Conservation (phyloP, 805 yeast genomes). For the Saccharomycopsis capsularis region DNA sequence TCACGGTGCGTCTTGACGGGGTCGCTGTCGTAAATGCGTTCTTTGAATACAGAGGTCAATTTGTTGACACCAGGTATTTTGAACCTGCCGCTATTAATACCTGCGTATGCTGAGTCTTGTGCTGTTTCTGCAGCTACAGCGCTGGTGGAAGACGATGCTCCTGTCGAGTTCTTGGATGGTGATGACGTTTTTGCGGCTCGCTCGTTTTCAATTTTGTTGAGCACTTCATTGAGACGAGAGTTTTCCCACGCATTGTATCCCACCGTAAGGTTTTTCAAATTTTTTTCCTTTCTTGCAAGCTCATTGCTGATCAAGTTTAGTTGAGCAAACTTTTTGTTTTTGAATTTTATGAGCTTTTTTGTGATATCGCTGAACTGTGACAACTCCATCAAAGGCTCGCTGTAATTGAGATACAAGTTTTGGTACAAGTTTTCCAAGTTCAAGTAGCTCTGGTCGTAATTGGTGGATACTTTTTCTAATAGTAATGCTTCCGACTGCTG, state of each 20-base stretch:
- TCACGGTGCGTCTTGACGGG: constrained; percentile 21
- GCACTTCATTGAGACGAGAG: constrained; percentile 9
- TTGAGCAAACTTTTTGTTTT: constrained; percentile 17
- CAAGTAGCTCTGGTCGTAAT: constrained; percentile 19
- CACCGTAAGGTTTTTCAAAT: constrained; percentile 15
- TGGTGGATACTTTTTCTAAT: constrained; percentile 20
- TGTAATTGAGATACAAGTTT: constrained; percentile 12
- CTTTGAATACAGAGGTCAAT: constrained; percentile 20
- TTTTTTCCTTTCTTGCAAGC: constrained; percentile 14
- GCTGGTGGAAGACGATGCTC: background rate
- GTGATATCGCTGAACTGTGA: constrained; percentile 20
- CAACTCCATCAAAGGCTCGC: constrained; percentile 21
- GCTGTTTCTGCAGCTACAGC: background rate
- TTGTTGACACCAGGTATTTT: constrained; percentile 21
- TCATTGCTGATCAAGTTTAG: constrained; percentile 12
- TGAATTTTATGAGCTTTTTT: constrained; percentile 20
- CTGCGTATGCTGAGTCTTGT: background rate
- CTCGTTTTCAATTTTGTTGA: constrained; percentile 6
- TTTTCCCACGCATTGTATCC: constrained; percentile 13
- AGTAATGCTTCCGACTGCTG: constrained; percentile 1
- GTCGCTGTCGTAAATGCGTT: constrained; percentile 21
- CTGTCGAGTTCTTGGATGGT: no score
- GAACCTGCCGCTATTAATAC: background rate
- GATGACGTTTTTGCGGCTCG: background rate
- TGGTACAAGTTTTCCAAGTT: constrained; percentile 17